Evolutionary conservation across 306 rosid genomes (phyloP), one percentile per base, ranked within the genome.

Genomic region (Cicer arietinum): DNA sequence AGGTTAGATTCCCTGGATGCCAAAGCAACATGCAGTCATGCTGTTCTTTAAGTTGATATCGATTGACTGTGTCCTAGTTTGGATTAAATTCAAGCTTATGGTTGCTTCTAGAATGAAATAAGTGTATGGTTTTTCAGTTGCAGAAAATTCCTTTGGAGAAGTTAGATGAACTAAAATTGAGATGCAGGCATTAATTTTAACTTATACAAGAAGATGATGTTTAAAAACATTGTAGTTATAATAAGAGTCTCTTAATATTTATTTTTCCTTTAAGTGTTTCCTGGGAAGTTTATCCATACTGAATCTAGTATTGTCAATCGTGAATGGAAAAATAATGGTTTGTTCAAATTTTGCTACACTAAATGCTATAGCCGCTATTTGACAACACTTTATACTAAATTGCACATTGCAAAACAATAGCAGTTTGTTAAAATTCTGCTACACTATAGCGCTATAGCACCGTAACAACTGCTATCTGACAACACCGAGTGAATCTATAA

Each of bases 1-100:
- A 76, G 51, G 43, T 65, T 60, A 61, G 61, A 79, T 51, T 64
- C 43, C 60, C 46, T 62, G 41, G 42, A 51, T 58, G 30, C 67
- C 63, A 6, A 51, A 25, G 48, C 44, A 42, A 13, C 53, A 44
- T 73, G 74, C 67, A 42, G 58, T 43, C 60, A 8, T 65, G 6
- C 6, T 63, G 45, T 14, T 25, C 50, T 57, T 61, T 60, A 30
- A 41, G 47, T 39, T 11, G 72, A 42, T 47, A 18, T 44, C 43
- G 17, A 7, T 37, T 1, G 41, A 22, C 14, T 22, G 6, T 57
- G n/a, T 20, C 40, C 40, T 22, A 57, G 63, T 22, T 8, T 54
- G 7, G 12, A 54, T 18, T 54, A 54, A 54, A 11, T 54, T 54
- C 35, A 8, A 54, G 35, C 11, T 17, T 54, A 3, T 54, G 22